A percentile compares a stretch with the other conserved stretches of the same genome.
Evolutionary conservation across 306 rosid genomes (phyloP).

Genomic region (Echinosophora koreensis): DNA sequence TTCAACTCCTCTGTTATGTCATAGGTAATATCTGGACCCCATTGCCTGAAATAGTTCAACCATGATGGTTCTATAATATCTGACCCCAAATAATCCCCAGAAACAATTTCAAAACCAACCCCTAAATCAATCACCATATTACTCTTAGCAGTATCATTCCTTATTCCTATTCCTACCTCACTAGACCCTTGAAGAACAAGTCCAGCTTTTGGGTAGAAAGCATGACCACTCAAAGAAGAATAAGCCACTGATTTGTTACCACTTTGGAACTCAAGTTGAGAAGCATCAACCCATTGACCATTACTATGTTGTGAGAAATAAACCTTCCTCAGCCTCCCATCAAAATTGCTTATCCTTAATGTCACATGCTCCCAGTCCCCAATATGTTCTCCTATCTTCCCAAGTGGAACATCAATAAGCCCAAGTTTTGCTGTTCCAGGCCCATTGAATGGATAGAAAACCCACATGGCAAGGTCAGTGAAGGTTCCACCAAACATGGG

Average conservation of each 20-base stretch:
- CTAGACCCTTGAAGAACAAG: constrained; percentile 47
- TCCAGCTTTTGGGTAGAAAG: constrained; percentile 49
- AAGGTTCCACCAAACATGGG: constrained; percentile 53
- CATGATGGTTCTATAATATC: constrained; percentile 41
- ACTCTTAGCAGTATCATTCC: constrained; percentile 45
- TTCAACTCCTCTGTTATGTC: constrained; percentile 32
- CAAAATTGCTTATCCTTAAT: constrained; percentile 48
- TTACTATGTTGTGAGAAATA: constrained; percentile 52
- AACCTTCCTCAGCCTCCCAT: constrained; percentile 38
- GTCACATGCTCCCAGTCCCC: constrained; percentile 55
- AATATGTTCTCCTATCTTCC: constrained; percentile 47
- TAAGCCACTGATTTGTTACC: constrained; percentile 42
- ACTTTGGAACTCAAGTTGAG: constrained; percentile 46
- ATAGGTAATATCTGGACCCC: constrained; percentile 49
- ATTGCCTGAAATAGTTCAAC: constrained; percentile 44
- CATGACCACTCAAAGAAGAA: constrained; percentile 53
- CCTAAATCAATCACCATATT: constrained; percentile 43
- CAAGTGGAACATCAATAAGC: constrained; percentile 37
- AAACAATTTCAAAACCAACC: constrained; percentile 35
- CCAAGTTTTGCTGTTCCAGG: constrained; percentile 47
- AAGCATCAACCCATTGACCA: constrained; percentile 48
- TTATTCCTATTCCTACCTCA: constrained; percentile 44
- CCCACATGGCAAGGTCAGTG: constrained; percentile 50
- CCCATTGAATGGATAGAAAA: constrained; percentile 53
- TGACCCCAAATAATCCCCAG: constrained; percentile 47